Base-by-base conservation (phyloP, 2,329 filamentous ascomycete genomes). In the Aspergillus quadricinctus region DNA sequence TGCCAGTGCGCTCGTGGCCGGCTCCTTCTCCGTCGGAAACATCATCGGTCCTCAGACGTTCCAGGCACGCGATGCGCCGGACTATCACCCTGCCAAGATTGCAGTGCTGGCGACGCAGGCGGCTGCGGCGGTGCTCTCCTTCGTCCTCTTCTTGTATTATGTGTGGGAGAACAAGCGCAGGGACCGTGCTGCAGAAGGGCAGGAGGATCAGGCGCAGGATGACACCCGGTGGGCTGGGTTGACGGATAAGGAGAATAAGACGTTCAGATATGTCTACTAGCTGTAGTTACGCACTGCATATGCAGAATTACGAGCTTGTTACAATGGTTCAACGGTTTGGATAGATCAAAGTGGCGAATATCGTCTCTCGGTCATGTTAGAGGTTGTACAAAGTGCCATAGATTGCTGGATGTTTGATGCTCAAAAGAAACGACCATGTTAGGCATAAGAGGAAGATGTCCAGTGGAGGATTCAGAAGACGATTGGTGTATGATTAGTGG, bases 21-120 rank as follows among this genome's bases (percentile, higher is more conserved):
- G 77, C n/a, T 69, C 70, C 2, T 78, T 78, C 60, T 73, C 72
- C 11, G 64, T 77, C 8, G 76, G 74, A n/a, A 78, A 78, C 53
- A 78, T 79, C 56, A 71, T 79, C 29, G 77, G 75, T 0, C 76
- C 77, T 3, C 75, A 78, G 56, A 78, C 76, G 0, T 79, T 79
- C 64, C 74, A 75, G 57, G 66, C 67, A 5, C 67, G 68, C 8
- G 71, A 79, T 62, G 76, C 77, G 11, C 77, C 78, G 1, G 69
- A 73, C 7, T 78, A 78, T 57, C 69, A 61, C 10, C 68, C 72
- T 3, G 75, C 75, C 4, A 75, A 77, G 57, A 72, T 77, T 37
- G 71, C 71, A 5, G 75, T 78, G 50, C 66, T 75, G 45, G 72
- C 70, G 1, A 75, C 70, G 3, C 68, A 75, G 52, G 65, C 69